phyloP scores from a whole-genome alignment of 306 rosid genomes.

The Malus sieversii region DNA sequence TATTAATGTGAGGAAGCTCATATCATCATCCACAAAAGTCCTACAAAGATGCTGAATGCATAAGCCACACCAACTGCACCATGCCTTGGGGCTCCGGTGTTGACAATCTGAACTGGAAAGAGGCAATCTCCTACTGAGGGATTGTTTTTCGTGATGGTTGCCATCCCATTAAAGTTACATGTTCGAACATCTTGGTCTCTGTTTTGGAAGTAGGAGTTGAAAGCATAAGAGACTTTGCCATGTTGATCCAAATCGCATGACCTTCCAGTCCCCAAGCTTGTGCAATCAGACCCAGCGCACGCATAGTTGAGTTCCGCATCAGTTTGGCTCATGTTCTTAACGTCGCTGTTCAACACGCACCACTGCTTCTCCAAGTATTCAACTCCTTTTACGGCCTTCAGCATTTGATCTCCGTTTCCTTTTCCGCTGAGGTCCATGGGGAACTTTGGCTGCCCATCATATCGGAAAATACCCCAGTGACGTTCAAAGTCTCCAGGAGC shows the following conservation, averaged over 20 bases:
- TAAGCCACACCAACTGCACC: background rate
- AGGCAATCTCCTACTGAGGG: slow-evolving; percentile 36
- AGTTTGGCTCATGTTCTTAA: slow-evolving; percentile 2
- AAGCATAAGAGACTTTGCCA: slow-evolving; percentile 53
- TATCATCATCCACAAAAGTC: slow-evolving; percentile 7
- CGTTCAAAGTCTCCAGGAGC: slow-evolving; percentile 67
- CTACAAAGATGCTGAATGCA: slow-evolving; percentile 10
- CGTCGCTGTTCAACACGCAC: background rate
- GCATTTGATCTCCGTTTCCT: slow-evolving; percentile 12
- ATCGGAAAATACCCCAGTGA: slow-evolving; percentile 76
- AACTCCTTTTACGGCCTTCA: background rate
- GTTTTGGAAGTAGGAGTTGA: slow-evolving; percentile 48
- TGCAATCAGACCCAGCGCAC: background rate
- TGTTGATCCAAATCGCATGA: slow-evolving; percentile 33
- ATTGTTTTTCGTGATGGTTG: slow-evolving; percentile 27
- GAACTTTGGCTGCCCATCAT: slow-evolving; percentile 63
- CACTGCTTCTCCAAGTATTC: slow-evolving; percentile 7
- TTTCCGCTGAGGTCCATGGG: slow-evolving; percentile 45
- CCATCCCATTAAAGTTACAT: slow-evolving; percentile 45
- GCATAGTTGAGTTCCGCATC: background rate
- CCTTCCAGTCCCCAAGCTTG: slow-evolving; percentile 19
- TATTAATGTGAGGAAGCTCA: slow-evolving; percentile 18
- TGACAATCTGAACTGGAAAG: slow-evolving; percentile 43
- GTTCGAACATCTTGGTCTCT: slow-evolving; percentile 61
- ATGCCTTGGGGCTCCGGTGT: slow-evolving; percentile 18